phyloP scores from a whole-genome alignment of 2,329 filamentous ascomycete genomes.

The Ceratocystis cacaofunesta region DNA sequence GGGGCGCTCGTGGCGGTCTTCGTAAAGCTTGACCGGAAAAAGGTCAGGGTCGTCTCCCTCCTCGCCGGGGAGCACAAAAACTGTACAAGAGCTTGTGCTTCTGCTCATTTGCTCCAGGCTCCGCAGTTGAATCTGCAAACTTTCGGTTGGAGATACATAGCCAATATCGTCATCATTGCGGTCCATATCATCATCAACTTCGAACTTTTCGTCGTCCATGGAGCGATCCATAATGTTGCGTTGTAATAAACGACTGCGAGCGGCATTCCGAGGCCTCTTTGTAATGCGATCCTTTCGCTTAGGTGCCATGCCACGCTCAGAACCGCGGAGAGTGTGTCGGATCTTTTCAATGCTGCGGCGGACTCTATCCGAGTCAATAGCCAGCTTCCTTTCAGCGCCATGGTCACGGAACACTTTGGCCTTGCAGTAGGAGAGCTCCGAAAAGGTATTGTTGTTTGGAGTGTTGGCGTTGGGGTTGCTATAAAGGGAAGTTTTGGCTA shows the following conservation, averaged over 20 bases:
- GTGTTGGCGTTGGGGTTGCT: conserved; percentile 25
- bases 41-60: conserved; percentile 67
- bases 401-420: conserved; percentile 96
- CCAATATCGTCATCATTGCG: conserved; percentile 12
- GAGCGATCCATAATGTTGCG: conserved; percentile 1
- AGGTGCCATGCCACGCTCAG: conserved; percentile 7
- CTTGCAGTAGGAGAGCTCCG: conserved; percentile 86
- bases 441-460: background rate
- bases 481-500: conserved; percentile 70
- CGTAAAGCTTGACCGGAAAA: conserved; percentile 58
- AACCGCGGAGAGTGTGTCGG: conserved; percentile 41
- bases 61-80: conserved; percentile 62
- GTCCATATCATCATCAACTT: conserved; percentile 12
- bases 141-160: conserved; percentile 13
- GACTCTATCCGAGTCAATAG: conserved; percentile 86
- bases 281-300: conserved; percentile 15
- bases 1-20: conserved; percentile 40
- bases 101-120: conserved; percentile 79
- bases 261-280: conserved; percentile 8
- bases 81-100: conserved; percentile 63
- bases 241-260: background rate
- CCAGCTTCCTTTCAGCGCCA: conserved; percentile 84
- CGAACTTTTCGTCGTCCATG: conserved; percentile 8
- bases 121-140: conserved; percentile 55
- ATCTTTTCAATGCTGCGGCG: conserved; percentile 95